Base-by-base conservation (phyloP, 2,329 filamentous ascomycete species). In the Botrytis tulipae region DNA sequence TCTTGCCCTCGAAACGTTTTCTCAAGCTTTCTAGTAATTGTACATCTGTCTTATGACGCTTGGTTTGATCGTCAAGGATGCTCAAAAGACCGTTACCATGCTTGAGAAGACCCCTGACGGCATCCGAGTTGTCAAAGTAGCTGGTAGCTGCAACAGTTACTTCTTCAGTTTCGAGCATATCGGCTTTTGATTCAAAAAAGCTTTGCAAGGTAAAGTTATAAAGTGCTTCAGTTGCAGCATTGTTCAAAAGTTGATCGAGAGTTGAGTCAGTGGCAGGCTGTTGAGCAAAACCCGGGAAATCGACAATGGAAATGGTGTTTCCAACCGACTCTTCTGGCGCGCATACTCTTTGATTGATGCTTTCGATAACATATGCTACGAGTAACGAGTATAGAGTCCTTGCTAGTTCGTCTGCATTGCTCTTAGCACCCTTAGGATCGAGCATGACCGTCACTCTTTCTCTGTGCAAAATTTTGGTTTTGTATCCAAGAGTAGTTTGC, bases 381-480 rank as follows among this genome's bases (percentile, higher is more conserved):
- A 99, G 86, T 14, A 99, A 89, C 8, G 95, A 95, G 84, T 99
- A 99, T 0, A 99, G 85, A 0, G 95, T 98, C 70, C 95, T 89
- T 7, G 96, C 95, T 67, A 99, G 88, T 82, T 98, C 96, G 80
- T 98, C 95, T 25, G 96, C 96, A 78, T 98, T 98, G 57, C 90
- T 91, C 69, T 94, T 91, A 63, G 96, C 96, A 57, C 96, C 96
- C 73, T 90, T 91, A 10, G 95, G 93, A 80, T 99, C 96, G 48
- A 99, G 88, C 95, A 99, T 97, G 77, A 99, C 93, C 0, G 96
- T 99, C n/a, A 99, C 96, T 72, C 96, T 92, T 85, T 99, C 96
- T 76, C 94, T 92, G 80, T 97, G 93, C 73, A 99, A 91, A 78
- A 96, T 98, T 86, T 97, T 98, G 32, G 94, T 98, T 84, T 97